phyloP scores from a whole-genome alignment of 78 protist genomes.

The Dictyostelium intermedium region DNA sequence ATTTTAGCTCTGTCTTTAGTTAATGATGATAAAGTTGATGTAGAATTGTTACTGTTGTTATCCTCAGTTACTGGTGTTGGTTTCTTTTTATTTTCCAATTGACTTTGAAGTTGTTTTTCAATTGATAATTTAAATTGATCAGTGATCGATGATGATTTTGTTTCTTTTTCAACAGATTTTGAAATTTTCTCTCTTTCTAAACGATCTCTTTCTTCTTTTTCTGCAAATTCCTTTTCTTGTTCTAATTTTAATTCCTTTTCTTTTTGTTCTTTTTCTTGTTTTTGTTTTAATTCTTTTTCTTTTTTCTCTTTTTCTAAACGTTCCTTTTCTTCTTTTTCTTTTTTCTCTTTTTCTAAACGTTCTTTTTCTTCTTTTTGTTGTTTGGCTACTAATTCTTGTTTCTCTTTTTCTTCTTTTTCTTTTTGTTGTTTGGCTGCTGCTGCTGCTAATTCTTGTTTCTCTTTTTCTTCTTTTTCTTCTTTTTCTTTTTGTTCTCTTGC shows the following conservation, averaged over 20 bases:
- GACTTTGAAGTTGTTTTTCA: slow-evolving; percentile 38
- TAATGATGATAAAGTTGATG: background rate
- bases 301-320: background rate
- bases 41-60: background rate
- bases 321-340: background rate
- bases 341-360: background rate
- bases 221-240: background rate
- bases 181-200: background rate
- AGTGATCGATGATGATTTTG: background rate
- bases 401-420: background rate
- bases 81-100: slow-evolving; percentile 13
- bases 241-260: slow-evolving; percentile 21
- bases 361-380: background rate
- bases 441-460: background rate
- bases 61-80: background rate
- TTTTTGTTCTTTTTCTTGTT: slow-evolving; percentile 14
- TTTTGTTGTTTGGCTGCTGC: background rate
- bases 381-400: background rate
- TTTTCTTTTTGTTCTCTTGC: background rate
- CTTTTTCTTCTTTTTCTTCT: background rate
- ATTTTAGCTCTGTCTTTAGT: slow-evolving; percentile 55
- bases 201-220: slow-evolving; percentile 6
- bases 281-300: slow-evolving; percentile 28
- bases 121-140: slow-evolving; percentile 37
- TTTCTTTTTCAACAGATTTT: background rate